Evolutionary conservation across 176 grass and related monocot genomes (phyloP).

Genomic region (Oryza rufipogon): DNA sequence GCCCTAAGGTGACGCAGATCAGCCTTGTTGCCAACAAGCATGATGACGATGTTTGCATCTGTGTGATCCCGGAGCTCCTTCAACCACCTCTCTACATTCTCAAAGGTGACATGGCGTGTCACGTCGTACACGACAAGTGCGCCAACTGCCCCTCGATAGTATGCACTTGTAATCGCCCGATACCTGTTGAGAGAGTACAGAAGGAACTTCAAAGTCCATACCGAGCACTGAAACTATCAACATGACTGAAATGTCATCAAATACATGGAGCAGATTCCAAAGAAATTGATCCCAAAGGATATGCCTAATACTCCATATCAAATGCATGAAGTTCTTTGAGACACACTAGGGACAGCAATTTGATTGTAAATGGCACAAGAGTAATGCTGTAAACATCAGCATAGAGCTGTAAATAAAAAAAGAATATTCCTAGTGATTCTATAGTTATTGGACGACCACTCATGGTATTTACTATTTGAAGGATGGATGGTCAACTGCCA

Average conservation of each 20-base stretch:
- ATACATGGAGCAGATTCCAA: not conserved
- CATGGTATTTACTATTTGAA: not conserved
- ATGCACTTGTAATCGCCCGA: slow-evolving; percentile 58
- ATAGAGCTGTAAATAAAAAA: slow-evolving; percentile 4
- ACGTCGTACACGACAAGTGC: slow-evolving; percentile 55
- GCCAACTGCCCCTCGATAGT: slow-evolving; percentile 54
- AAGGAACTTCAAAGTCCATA: slow-evolving; percentile 21
- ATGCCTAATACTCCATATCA: not conserved
- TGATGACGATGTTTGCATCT: slow-evolving; percentile 59
- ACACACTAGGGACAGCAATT: not conserved
- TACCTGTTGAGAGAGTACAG: slow-evolving; percentile 31
- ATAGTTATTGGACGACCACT: not conserved
- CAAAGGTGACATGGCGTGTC: slow-evolving; percentile 59
- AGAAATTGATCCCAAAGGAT: not conserved
- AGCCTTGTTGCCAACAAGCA: slow-evolving; percentile 63
- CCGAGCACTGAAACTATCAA: not conserved
- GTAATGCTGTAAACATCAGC: not conserved
- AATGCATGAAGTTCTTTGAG: not conserved
- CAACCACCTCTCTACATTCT: slow-evolving; percentile 62
- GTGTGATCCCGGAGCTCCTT: slow-evolving; percentile 57
- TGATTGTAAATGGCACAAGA: not conserved
- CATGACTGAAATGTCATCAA: not conserved
- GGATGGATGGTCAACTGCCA: not conserved
- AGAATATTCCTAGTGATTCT: slow-evolving; percentile 7
- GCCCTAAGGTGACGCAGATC: slow-evolving; percentile 61